Base-by-base conservation (phyloP, 2,329 filamentous ascomycete genomes). In the Cyphellophora europaea region DNA sequence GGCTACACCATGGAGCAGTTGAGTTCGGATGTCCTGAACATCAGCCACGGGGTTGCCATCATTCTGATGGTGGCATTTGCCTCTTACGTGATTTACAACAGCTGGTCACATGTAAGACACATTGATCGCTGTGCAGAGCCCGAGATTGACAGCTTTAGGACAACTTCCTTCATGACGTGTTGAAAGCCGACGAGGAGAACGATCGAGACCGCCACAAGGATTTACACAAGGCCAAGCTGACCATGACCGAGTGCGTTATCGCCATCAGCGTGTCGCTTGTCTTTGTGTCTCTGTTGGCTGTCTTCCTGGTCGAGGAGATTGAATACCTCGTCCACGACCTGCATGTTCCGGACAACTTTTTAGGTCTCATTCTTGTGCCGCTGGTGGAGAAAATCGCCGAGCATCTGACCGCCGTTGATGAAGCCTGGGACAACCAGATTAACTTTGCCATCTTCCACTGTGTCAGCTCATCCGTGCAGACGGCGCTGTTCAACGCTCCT, bases 381-480 rank as follows among this genome's bases (percentile, higher is more conserved):
- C 28, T 93, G 0, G 84, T 91, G 5, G 86, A 93, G 53, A 93
- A 93, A 58, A 79, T 82, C 3, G 84, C 85, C 10, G 85, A 93
- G 57, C 85, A 93, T 58, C 63, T 93, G 30, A 88, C 82, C 2
- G 82, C 84, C 27, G 68, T 93, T 39, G 83, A 91, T 49, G 85
- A 93, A 66, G 85, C 85, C 15, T 89, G 77, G 69, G 81, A 85
- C 49, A 76, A 83, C 53, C 77, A 81, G 54, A 51, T 51, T 57
- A 91, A 91, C 62, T 79, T 88, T 57, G 84, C 85, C 0, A 69
- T 91, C 16, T 82, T 83, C 29, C 86, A 94, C 55, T 83, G 91
- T 35, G 75, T 94, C 27, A 86, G 85, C 30, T 79, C 86, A 2
- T 89, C 83, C 1, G 80, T 94, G 39, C 88, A 94, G 60, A 95